These are phyloP conservation scores for Penicillium soppii DNA, from an alignment of 495 filamentous ascomycete species.

Conservation along the genomic window DNA sequence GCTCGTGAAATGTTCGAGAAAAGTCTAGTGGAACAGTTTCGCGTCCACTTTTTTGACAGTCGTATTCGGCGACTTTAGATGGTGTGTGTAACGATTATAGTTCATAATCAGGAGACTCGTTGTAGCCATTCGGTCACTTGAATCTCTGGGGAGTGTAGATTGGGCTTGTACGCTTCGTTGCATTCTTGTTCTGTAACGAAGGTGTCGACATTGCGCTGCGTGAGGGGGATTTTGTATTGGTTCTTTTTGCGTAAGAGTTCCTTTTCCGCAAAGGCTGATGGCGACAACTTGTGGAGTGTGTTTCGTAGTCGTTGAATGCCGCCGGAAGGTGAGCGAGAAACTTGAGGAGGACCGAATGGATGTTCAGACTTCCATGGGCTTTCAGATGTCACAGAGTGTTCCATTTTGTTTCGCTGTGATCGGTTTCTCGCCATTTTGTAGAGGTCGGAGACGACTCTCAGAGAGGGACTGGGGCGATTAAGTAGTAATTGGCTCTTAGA, in stretches of 20 bases:
- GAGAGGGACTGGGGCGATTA: neutral
- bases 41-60: neutral
- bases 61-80: neutral
- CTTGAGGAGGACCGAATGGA: constrained; percentile 41
- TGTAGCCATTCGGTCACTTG: constrained; percentile 69
- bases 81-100: neutral
- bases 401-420: constrained; percentile 24
- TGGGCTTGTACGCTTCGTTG: constrained; percentile 56
- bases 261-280: constrained; percentile 38
- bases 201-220: constrained; percentile 45
- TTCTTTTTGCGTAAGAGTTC: constrained; percentile 43
- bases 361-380: constrained; percentile 36
- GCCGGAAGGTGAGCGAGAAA: constrained; percentile 26
- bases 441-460: too few species aligned
- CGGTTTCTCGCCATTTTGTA: constrained; percentile 30
- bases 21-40: constrained; percentile 15
- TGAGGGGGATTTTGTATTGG: constrained; percentile 42
- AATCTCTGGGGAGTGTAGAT: constrained; percentile 58
- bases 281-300: constrained; percentile 36
- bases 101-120: constrained; percentile 47
- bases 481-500: constrained; percentile 3
- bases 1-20: constrained; percentile 21
- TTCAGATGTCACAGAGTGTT: constrained; percentile 29
- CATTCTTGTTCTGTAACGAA: constrained; percentile 41
- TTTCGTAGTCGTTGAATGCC: constrained; percentile 41